Conservation (phyloP, 495 filamentous ascomycete species). For the Chaetomium cochliodes region DNA sequence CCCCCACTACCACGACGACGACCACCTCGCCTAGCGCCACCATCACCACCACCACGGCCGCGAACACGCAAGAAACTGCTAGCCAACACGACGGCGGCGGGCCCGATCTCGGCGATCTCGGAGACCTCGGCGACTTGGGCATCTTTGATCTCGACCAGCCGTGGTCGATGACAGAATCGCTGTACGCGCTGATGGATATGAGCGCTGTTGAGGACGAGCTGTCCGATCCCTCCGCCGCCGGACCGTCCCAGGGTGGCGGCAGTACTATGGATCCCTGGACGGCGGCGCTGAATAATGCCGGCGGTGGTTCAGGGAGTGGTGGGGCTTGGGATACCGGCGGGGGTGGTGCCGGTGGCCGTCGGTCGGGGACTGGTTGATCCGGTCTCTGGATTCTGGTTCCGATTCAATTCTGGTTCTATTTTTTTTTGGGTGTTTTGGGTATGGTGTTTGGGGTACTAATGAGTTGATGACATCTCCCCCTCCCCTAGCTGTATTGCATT, state of each 20-base stretch:
- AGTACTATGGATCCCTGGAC: constrained; percentile 5
- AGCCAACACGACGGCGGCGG: background rate
- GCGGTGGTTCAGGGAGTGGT: background rate
- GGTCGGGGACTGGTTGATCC: background rate
- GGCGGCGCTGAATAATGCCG: background rate
- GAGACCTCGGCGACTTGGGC: background rate
- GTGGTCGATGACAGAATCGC: constrained; percentile 12
- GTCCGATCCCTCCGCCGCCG: background rate
- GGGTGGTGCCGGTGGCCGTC: background rate
- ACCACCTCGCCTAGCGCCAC: background rate
- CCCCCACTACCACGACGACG: background rate
- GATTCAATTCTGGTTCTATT: too few species aligned
- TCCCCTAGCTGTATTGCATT: background rate
- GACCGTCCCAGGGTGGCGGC: background rate
- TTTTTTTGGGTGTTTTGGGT: too few species aligned
- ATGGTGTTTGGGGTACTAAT: too few species aligned
- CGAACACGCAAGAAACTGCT: too few species aligned
- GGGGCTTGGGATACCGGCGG: background rate
- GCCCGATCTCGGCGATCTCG: constrained; percentile 2
- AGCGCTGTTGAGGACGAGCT: too few species aligned
- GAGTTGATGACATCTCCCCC: background rate
- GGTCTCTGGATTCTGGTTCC: too few species aligned
- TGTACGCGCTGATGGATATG: constrained; percentile 15
- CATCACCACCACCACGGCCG: background rate
- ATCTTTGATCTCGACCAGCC: constrained; percentile 12